A percentile compares a stretch with the other conserved stretches of the same genome.
phyloP scores from a whole-genome alignment of 192 early-diverging fungal species.

The Gaertneriomyces semiglobifer region DNA sequence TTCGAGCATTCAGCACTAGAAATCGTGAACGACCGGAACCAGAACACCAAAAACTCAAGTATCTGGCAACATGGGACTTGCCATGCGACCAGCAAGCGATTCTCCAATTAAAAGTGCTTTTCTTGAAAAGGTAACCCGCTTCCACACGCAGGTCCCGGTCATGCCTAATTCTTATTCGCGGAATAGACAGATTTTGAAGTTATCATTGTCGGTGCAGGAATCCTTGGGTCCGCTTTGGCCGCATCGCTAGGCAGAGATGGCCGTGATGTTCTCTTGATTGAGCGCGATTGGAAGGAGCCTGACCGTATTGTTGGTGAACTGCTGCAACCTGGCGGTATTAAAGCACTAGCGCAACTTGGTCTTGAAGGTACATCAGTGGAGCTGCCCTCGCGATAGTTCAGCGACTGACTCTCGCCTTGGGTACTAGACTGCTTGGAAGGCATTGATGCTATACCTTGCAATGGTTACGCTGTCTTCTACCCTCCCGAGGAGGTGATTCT shows the following conservation, averaged over 20 bases:
- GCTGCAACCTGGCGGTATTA: slow-evolving; percentile 90
- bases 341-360: slow-evolving; percentile 74
- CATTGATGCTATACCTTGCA: slow-evolving; percentile 78
- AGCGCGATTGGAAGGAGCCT: slow-evolving; percentile 88
- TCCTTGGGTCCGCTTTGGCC: slow-evolving; percentile 88
- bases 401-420: neutral
- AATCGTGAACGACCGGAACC: too few relatives aligned
- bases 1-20: too few relatives aligned
- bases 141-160: too few relatives aligned
- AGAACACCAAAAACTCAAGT: too few relatives aligned
- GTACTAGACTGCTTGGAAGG: slow-evolving; percentile 67
- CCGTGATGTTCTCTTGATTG: slow-evolving; percentile 69
- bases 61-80: too few relatives aligned
- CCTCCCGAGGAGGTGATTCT: slow-evolving; percentile 60
- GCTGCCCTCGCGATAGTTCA: too few relatives aligned
- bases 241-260: slow-evolving; percentile 68
- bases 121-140: too few relatives aligned
- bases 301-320: slow-evolving; percentile 98
- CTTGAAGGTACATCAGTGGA: slow-evolving; percentile 48
- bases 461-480: slow-evolving; percentile 85
- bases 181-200: slow-evolving; percentile 42
- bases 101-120: too few relatives aligned
- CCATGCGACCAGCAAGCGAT: too few relatives aligned
- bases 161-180: too few relatives aligned
- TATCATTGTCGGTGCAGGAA: slow-evolving; percentile 88